Evolutionary conservation across 768 basidiomycete species (phyloP).

Genomic region (Russula dissimulans): DNA sequence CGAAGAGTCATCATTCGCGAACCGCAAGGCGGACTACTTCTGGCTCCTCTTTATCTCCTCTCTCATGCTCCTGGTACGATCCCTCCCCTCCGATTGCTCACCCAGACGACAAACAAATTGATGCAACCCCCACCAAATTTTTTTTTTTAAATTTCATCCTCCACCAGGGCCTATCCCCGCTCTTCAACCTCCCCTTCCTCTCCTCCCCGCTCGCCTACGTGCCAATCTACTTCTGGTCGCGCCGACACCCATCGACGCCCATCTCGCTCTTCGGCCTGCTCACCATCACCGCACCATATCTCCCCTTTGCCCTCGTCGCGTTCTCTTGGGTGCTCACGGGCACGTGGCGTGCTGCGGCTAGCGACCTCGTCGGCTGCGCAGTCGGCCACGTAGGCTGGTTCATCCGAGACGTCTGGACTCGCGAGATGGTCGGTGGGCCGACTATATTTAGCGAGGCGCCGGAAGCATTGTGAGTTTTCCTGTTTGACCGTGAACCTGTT

Average conservation of each 20-base stretch:
- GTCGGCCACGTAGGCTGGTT: constrained; percentile 87
- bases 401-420: constrained; percentile 76
- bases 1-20: constrained; percentile 93
- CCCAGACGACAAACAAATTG: neutral
- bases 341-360: constrained; percentile 74
- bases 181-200: constrained; percentile 88
- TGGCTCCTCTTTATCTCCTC: constrained; percentile 87
- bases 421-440: constrained; percentile 75
- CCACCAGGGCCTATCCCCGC: constrained; percentile 63
- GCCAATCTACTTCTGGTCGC: constrained; percentile 94
- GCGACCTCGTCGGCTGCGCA: constrained; percentile 74
- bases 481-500: neutral
- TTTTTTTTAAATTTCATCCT: neutral
- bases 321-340: constrained; percentile 81
- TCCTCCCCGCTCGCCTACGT: constrained; percentile 90
- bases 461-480: constrained; percentile 47
- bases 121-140: neutral
- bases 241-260: constrained; percentile 89
- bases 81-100: constrained; percentile 6
- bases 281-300: constrained; percentile 92
- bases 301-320: constrained; percentile 83
- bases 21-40: constrained; percentile 86
- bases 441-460: constrained; percentile 69
- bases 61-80: constrained; percentile 70
- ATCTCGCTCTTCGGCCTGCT: constrained; percentile 93